Evolutionary conservation across 2,329 filamentous ascomycete genomes (phyloP), one percentile per base, ranked within the genome.

Genomic region (Ceratocystis diversiconidia): DNA sequence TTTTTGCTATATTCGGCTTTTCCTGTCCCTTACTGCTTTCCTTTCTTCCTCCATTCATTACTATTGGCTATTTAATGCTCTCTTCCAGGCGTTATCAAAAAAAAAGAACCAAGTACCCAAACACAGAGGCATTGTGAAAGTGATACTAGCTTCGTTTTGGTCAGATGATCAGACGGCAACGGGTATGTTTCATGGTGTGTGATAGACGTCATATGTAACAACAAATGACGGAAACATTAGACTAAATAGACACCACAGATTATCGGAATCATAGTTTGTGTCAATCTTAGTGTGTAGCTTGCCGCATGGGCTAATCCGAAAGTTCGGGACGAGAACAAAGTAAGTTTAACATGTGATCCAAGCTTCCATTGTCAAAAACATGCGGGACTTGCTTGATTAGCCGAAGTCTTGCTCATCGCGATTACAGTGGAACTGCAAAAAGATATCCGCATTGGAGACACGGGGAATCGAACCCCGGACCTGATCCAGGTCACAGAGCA

Each of bases 391-490:
- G 7, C 12, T 57, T 55, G 19, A 32, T 12, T 32, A 30, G 52
- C 10, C 52, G 10, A n/a, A 12, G 15, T 15, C 22, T 28, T 25
- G 22, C 10, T 6, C 12, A 4, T 1, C 19, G 22, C 25, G 12
- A 2, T 8, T 8, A 12, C 6, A 3, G 7, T 15, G 8, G 5
- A 55, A 30, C 46, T 1, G 46, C 46, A 55, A 15, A 28, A 7
- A 55, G 5, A 2, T 3, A 8, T 5, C 12, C 30, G 50, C 52
- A 46, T 17, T 52, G 59, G 59, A 62, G 48, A 66, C 60, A 63
- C 46, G 46, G 65, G 61, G 61, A 66, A 66, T 65, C 64, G 64
- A 65, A 65, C 64, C 64, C 64, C 64, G 64, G 64, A 65, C 64
- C 64, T 65, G 64, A 65, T 65, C 64, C 64, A 65, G 32, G 10